Base-by-base conservation (phyloP, 2,329 filamentous ascomycete genomes). In the Cladosporium sp. region DNA sequence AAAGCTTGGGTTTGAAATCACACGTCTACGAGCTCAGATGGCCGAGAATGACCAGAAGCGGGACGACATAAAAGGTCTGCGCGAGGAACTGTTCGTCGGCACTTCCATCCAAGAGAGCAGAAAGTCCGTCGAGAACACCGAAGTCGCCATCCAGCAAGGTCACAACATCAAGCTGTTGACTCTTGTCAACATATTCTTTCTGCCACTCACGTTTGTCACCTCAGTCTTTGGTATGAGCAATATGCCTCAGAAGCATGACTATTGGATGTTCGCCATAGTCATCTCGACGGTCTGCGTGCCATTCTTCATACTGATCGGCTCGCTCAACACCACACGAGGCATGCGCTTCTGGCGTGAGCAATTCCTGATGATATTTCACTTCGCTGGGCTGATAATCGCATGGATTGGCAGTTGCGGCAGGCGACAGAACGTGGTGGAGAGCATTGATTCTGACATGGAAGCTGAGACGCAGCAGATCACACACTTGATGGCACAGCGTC, bases 61-160 rank as follows among this genome's bases (percentile, higher is more conserved):
- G 14, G 75, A 75, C 46, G 79, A 82, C 61, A 81, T 83, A 43
- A 68, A 75, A 48, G 77, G 75, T 3, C 63, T 85, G 54, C 70
- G 81, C 49, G 81, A 84, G 54, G 81, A 84, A 63, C 73, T 85
- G 0, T 85, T 84, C 65, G 78, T 73, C 34, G 82, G 82, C 2
- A 84, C 81, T n/a, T 77, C 74, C 2, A 82, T 85, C 52, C 77
- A 81, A 59, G 81, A 84, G 63, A 78, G 74, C 38, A 69, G 81
- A 11, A 77, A 81, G 58, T 80, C 78, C 13, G 81, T 85, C 34
- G 80, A 84, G 54, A 63, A 75, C 44, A 70, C 73, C 1, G 72
- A 73, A 43, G 76, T 77, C 10, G 77, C 76, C 0, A 74, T 78
- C 16, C 69, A 77, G 52, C 81, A 85, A 62, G 81, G 82, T 2